Percentiles rank a stretch among this genome's conserved stretches.
Conservation (phyloP, 176 grass and related monocot species). For the Zoysia japonica region DNA sequence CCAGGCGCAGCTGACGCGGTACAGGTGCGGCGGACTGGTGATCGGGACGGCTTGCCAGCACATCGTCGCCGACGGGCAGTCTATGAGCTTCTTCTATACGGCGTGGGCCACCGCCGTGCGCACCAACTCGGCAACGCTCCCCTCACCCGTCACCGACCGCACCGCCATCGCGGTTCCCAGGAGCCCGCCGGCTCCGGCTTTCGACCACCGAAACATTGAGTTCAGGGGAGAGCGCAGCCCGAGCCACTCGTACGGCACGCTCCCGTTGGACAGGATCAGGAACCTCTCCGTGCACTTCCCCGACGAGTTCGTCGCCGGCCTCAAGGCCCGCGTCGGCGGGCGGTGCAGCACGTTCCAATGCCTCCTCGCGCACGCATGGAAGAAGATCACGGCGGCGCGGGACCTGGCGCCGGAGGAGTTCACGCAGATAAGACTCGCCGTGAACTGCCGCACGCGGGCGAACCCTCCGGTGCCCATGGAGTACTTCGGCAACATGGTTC, state of each 20-base stretch:
- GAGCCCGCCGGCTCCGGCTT: not conserved
- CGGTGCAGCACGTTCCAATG: conserved; percentile 46
- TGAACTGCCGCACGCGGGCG: conserved; percentile 38
- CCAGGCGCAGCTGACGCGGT: conserved; percentile 37
- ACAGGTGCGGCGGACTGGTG: conserved; percentile 43
- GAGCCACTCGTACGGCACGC: not conserved
- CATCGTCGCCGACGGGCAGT: conserved; percentile 42
- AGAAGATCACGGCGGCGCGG: conserved; percentile 40
- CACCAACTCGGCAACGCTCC: not conserved
- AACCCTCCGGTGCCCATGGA: not conserved
- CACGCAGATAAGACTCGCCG: conserved; percentile 37
- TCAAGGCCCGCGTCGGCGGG: conserved; percentile 10
- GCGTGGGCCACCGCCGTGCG: conserved; percentile 38
- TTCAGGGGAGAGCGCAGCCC: conserved; percentile 1
- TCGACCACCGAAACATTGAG: conserved; percentile 39
- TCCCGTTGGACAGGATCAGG: conserved; percentile 15
- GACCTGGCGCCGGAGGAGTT: not conserved
- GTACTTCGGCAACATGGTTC: conserved; percentile 52
- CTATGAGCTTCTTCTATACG: conserved; percentile 40
- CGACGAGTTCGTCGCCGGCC: conserved; percentile 15
- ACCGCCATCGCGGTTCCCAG: not conserved
- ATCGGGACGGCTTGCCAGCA: conserved; percentile 27
- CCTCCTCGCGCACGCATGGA: conserved; percentile 44
- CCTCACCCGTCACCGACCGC: not conserved
- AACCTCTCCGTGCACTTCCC: conserved; percentile 13